phyloP scores from a whole-genome alignment of 140 eudicot species.

The Erigeron philadelphicus region DNA sequence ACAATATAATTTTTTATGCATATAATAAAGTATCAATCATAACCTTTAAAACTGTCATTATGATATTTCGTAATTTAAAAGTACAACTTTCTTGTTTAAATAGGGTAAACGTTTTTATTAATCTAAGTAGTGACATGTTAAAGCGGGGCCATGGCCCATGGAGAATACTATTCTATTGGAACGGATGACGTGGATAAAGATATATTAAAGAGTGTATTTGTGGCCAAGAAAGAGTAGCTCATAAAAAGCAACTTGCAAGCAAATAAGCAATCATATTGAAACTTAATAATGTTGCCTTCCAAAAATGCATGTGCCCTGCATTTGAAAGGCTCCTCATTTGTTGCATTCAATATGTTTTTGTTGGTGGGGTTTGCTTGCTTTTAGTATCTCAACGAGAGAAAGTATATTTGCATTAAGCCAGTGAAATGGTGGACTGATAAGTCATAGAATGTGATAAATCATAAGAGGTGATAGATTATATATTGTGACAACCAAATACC shows the following conservation, averaged over 20 bases:
- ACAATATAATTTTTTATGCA: no score
- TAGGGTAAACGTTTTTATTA: neutral
- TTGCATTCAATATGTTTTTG: slow-evolving; percentile 26
- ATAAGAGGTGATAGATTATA: no score
- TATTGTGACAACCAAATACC: no score
- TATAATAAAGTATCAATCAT: no score
- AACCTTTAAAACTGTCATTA: no score
- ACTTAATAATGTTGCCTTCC: slow-evolving; percentile 27
- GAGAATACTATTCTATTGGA: neutral
- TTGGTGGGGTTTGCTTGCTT: slow-evolving; percentile 6
- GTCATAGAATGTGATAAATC: no score
- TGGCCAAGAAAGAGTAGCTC: slow-evolving; percentile 27
- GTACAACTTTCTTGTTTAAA: slow-evolving; percentile 12
- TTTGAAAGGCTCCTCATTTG: neutral
- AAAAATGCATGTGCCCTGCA: slow-evolving; percentile 21
- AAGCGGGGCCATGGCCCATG: neutral
- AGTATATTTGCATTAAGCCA: no score
- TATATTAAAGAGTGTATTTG: slow-evolving; percentile 17
- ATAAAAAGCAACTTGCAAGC: slow-evolving; percentile 25
- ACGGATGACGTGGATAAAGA: slow-evolving; percentile 6
- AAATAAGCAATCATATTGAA: neutral
- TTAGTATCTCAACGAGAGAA: neutral
- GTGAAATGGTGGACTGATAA: no score
- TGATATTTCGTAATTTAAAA: no score
- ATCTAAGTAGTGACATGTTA: slow-evolving; percentile 6